These are phyloP conservation scores for Metschnikowia bowlesiae DNA, from an alignment of 805 yeast genomes.

Conservation along the genomic window DNA sequence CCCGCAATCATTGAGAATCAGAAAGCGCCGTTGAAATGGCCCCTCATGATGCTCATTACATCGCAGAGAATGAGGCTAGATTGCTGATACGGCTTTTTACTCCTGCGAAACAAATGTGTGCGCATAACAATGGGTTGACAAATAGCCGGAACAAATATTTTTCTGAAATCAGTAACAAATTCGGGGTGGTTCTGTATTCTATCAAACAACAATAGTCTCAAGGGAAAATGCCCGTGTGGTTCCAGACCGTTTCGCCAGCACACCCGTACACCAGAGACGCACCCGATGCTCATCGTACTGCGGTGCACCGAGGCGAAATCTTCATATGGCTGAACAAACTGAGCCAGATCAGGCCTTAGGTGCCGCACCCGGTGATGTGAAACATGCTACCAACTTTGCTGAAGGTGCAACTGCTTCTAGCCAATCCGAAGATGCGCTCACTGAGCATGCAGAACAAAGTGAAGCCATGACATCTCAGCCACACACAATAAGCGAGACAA, in stretches of 20 bases:
- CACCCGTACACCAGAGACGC: slow-evolving; percentile 1
- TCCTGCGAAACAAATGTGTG: not conserved
- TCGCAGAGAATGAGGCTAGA: not conserved
- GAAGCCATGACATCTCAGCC: not conserved
- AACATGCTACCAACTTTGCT: not conserved
- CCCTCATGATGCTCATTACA: not conserved
- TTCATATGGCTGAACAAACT: not conserved
- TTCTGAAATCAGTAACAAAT: not conserved
- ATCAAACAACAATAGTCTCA: not conserved
- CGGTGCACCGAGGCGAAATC: not conserved
- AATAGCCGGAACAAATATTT: not conserved
- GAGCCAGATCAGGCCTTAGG: not conserved
- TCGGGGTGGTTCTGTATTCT: not conserved
- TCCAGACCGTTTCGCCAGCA: not conserved
- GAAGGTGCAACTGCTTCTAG: not conserved
- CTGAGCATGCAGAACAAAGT: not conserved
- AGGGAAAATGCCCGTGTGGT: not conserved
- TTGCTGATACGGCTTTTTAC: not conserved
- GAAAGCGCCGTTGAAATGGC: too few relatives aligned
- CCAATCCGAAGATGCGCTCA: not conserved
- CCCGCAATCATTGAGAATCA: too few relatives aligned
- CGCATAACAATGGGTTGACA: not conserved
- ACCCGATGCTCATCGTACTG: slow-evolving; percentile 2
- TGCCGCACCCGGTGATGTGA: not conserved
- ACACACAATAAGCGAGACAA: not conserved